Evolutionary conservation across 495 filamentous ascomycete genomes (phyloP), one percentile per base, ranked within the genome.

Genomic region (Aspergillus leporis): DNA sequence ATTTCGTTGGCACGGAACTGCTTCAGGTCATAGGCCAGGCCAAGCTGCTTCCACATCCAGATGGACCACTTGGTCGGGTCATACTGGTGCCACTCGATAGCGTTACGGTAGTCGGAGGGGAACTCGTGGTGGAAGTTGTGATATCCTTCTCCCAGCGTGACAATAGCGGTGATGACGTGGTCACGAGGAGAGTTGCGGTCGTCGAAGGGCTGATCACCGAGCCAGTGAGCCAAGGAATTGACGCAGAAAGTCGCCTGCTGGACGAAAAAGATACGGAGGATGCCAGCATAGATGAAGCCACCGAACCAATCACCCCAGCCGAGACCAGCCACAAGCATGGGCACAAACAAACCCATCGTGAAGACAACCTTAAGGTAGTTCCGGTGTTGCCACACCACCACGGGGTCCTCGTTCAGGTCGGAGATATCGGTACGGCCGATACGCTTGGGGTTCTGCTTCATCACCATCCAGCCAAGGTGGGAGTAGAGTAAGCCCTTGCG

Each of bases 81-180:
- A 69, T 98, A 98, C 81, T 98, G 94, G 81, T 89, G 90, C 91
- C 92, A 97, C 70, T 97, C 81, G 62, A 98, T 95, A 53, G 93
- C 94, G 74, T 98, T 98, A 71, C 94, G 91, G 88, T 97, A 97
- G 75, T 98, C 94, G 14, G 91, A 95, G 53, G 94, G 94, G 80
- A 98, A 98, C 72, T 98, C 94, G 83, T 98, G 94, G 81, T 98
- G 94, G 87, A 98, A 98, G 81, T 96, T 97, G 84, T 98, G 93
- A 81, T 98, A 98, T 52, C 94, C 94, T 75, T 98, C 94, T 51
- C 94, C 94, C 30, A 98, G 91, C 48, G 94, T 98, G 56, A 95
- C 90, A 13, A 98, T 78, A 50, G 94, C 94, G 46, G 94, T 98
- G 75, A 98, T 87, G 69, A 96, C 85, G 75, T 97, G 94, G 70